Evolutionary conservation across 495 filamentous ascomycete species (phyloP).

Genomic region (Thozetella sp.): DNA sequence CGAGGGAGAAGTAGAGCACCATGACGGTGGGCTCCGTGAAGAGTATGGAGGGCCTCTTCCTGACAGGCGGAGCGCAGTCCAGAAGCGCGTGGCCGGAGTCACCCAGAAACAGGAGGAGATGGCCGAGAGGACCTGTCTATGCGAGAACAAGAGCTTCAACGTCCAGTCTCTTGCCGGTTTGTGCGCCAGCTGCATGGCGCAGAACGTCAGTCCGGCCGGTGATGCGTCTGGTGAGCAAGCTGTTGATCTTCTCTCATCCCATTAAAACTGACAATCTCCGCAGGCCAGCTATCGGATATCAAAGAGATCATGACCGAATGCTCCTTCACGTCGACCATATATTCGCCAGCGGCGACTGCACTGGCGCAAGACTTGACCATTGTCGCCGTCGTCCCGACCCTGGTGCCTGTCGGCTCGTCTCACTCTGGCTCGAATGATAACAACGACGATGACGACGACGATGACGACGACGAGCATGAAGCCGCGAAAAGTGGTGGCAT

Average conservation of each 20-base stretch:
- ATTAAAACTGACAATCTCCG: too few species aligned
- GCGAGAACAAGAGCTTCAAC: not conserved
- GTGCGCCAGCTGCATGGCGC: conserved; percentile 1
- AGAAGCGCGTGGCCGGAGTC: not conserved
- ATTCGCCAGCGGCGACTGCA: not conserved
- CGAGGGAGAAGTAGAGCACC: not conserved
- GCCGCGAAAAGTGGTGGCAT: too few species aligned
- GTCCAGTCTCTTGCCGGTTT: not conserved
- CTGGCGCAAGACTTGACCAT: not conserved
- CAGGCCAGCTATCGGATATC: not conserved
- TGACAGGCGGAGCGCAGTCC: not conserved
- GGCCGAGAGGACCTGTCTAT: not conserved
- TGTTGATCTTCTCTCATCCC: too few species aligned
- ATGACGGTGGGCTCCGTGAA: not conserved
- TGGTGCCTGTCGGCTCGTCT: not conserved
- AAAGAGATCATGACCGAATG: not conserved
- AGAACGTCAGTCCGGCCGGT: not conserved
- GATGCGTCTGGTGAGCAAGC: not conserved
- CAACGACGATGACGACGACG: not conserved
- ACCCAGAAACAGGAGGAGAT: not conserved
- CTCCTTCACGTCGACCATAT: not conserved
- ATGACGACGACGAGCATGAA: not conserved
- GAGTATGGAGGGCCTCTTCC: not conserved
- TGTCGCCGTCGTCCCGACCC: not conserved
- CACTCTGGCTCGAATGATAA: not conserved